Base-by-base conservation (phyloP, 1,284 basidiomycete genomes). In the Trametes hirsuta region DNA sequence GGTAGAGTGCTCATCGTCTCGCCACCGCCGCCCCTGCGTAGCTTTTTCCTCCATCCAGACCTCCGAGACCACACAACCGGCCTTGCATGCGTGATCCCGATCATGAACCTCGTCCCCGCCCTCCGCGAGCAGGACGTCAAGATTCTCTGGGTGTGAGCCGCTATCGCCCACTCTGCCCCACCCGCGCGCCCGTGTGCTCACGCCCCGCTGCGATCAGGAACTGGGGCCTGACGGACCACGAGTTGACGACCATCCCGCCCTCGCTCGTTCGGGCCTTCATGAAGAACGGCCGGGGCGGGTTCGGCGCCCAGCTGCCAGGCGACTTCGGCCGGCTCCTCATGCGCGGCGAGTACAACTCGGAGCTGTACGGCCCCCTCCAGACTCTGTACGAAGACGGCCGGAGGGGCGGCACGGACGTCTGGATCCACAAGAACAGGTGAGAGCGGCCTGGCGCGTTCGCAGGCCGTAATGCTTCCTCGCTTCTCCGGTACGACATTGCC, bases 361-460 rank as follows among this genome's bases (percentile, higher is more conserved):
- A 79, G n/a, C 73, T 88, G 50, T 88, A 88, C 69, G 84, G 81
- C 0, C 84, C 85, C 2, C 74, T 90, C 48, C 84, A 88, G 61
- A 74, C 71, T 1, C 78, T 83, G 59, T 88, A 82, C 66, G 62
- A 81, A 58, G 76, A 80, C 55, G 86, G 86, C 8, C 74, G 77
- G 62, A 74, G 77, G 11, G 72, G 71, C 6, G 86, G 85, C 0
- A 85, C 84, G 21, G 87, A 90, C 72, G 77, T 86, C 55, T 89
- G 86, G 87, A 84, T 90, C 55, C 84, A 89, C 71, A 90, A 89
- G 72, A 89, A 88, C 71, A 75, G 86, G 86, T 84, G 64, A 22
- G 75, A 63, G 14, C 3, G 24, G 11, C 5, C 24, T 15, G 14
- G 24, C 39, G 24, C 46, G 46, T 45, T 40, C 51, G 57, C 51